These are phyloP conservation scores for Stephania japonica DNA, from an alignment of 164 flowering plant species.

Conservation along the genomic window DNA sequence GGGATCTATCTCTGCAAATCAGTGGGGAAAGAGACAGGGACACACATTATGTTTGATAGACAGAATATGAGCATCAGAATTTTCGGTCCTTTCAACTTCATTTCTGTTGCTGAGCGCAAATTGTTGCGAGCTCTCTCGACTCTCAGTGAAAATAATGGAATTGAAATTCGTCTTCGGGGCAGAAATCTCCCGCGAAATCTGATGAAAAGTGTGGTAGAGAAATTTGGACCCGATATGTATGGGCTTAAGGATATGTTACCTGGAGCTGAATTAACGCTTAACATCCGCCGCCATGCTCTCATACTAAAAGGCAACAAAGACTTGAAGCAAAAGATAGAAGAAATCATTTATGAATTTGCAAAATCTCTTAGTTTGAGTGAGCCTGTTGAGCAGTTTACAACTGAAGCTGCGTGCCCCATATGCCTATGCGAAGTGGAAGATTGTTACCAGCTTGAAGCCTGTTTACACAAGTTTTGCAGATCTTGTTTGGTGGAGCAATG, in stretches of 20 bases:
- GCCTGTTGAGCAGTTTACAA: conserved; percentile 12
- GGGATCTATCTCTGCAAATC: conserved; percentile 51
- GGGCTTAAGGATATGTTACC: conserved; percentile 67
- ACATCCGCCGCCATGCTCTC: conserved; percentile 56
- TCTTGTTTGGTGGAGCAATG: conserved; percentile 75
- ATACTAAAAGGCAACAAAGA: conserved; percentile 52
- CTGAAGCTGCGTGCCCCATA: conserved; percentile 57
- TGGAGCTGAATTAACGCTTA: conserved; percentile 50
- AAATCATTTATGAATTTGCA: conserved; percentile 45
- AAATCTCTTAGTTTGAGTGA: conserved; percentile 14
- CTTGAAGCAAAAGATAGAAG: conserved; percentile 55
- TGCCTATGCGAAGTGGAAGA: conserved; percentile 90
- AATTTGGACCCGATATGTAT: conserved; percentile 79
- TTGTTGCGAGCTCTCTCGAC: conserved; percentile 46
- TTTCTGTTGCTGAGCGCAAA: conserved; percentile 43
- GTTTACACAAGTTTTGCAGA: conserved; percentile 64
- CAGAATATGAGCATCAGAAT: conserved; percentile 39
- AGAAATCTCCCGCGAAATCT: conserved; percentile 47
- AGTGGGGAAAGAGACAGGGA: conserved; percentile 55
- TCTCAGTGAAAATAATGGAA: conserved; percentile 55
- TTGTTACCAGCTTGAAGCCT: conserved; percentile 54
- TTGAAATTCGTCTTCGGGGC: conserved; percentile 69
- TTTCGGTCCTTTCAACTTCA: conserved; percentile 51
- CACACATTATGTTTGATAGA: conserved; percentile 62
- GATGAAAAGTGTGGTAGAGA: conserved; percentile 67